Evolutionary conservation across 805 yeast genomes (phyloP).

Genomic region (Candida maltosa): DNA sequence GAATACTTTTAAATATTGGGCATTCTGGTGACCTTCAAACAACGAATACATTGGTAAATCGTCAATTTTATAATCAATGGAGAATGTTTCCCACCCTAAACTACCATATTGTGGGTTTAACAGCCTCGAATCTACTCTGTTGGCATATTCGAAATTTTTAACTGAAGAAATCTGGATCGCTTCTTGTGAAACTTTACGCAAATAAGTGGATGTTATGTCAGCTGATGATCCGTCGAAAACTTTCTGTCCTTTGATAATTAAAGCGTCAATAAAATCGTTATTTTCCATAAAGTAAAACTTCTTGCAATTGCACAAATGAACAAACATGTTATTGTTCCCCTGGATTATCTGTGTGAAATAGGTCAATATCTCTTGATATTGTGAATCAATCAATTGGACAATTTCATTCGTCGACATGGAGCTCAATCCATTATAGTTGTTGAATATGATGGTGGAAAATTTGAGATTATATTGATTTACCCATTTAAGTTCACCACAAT

Average conservation of each 20-base stretch:
- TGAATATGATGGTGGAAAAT: slow-evolving; percentile 28
- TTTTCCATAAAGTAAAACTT: slow-evolving; percentile 66
- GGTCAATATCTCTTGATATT: slow-evolving; percentile 51
- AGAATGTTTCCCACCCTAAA: slow-evolving; percentile 90
- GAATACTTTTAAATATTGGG: slow-evolving; percentile 68
- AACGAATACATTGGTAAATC: slow-evolving; percentile 49
- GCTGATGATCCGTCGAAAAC: slow-evolving; percentile 59
- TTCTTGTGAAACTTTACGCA: slow-evolving; percentile 62
- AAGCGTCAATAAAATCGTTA: slow-evolving; percentile 76
- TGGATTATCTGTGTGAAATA: slow-evolving; percentile 50
- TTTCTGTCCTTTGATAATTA: slow-evolving; percentile 53
- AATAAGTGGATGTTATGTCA: slow-evolving; percentile 60
- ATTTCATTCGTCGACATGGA: slow-evolving; percentile 32
- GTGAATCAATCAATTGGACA: slow-evolving; percentile 32
- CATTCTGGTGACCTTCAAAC: slow-evolving; percentile 25
- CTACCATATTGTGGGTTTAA: slow-evolving; percentile 65
- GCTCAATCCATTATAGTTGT: slow-evolving; percentile 28
- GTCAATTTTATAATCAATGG: slow-evolving; percentile 69
- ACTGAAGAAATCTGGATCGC: slow-evolving; percentile 58
- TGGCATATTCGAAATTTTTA: slow-evolving; percentile 25
- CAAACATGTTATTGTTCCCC: slow-evolving; percentile 44
- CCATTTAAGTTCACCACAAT: slow-evolving; percentile 72
- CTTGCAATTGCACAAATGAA: slow-evolving; percentile 61
- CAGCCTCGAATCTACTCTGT: slow-evolving; percentile 77
- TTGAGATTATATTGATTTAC: slow-evolving; percentile 39